phyloP scores from a whole-genome alignment of 148 eudicot species.

The Chenopodium quinoa region DNA sequence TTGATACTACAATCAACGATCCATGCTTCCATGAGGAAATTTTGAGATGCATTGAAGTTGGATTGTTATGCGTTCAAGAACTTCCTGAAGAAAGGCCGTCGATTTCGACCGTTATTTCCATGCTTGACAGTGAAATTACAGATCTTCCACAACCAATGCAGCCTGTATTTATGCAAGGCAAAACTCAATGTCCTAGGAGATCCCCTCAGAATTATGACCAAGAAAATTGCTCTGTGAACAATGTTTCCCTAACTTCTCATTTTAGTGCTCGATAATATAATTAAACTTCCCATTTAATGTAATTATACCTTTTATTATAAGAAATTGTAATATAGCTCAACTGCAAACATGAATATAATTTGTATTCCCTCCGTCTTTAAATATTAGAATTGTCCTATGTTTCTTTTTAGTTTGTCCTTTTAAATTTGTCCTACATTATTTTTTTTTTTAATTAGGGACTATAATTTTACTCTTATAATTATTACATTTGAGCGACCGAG shows the following conservation, averaged over 20 bases:
- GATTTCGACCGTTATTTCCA: constrained; percentile 6
- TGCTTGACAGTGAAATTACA: constrained; percentile 6
- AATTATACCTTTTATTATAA: neutral
- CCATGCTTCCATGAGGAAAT: neutral
- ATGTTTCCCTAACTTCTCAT: neutral
- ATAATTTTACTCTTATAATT: too few species aligned
- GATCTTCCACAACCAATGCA: constrained; percentile 17
- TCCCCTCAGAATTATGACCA: neutral
- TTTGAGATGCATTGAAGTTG: constrained; percentile 3
- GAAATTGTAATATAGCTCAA: too few species aligned
- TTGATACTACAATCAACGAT: constrained; percentile 1
- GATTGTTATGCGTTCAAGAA: constrained; percentile 17
- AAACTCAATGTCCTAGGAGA: neutral
- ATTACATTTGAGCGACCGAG: too few species aligned
- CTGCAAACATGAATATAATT: too few species aligned
- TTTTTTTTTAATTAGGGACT: too few species aligned
- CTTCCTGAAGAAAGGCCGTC: constrained; percentile 2
- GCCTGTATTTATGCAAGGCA: neutral
- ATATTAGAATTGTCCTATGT: too few species aligned
- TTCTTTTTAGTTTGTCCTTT: too few species aligned
- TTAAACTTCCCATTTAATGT: too few species aligned
- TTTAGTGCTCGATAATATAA: neutral
- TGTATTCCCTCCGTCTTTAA: too few species aligned
- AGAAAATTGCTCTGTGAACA: neutral
- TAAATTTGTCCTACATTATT: too few species aligned